A percentile compares a stretch with the other conserved stretches of the same genome.
These are phyloP conservation scores for Aspergillus kassunensis DNA, from an alignment of 495 filamentous ascomycete genomes.

Conservation along the genomic window DNA sequence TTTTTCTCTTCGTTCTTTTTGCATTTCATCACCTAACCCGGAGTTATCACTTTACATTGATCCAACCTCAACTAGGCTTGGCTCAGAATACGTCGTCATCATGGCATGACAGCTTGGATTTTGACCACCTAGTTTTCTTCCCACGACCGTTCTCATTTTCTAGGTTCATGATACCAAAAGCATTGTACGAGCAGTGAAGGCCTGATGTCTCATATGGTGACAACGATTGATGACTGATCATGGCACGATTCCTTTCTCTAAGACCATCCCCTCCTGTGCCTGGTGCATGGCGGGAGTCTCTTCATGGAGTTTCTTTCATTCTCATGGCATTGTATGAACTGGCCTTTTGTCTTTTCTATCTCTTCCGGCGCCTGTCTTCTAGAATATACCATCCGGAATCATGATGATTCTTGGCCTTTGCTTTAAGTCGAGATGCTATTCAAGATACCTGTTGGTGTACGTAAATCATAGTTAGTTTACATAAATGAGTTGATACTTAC, in stretches of 20 bases:
- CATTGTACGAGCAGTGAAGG: conserved; percentile 12
- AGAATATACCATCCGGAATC: conserved; percentile 36
- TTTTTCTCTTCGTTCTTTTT: conserved; percentile 9
- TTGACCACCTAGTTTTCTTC: conserved; percentile 8
- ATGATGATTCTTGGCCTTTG: conserved; percentile 22
- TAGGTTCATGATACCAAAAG: conserved; percentile 14
- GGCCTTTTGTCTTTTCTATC: conserved; percentile 17
- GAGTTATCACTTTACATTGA: conserved; percentile 21
- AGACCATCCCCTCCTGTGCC: conserved; percentile 20
- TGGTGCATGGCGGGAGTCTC: conserved; percentile 28
- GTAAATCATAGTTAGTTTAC: conserved; percentile 22
- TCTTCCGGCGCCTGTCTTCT: conserved; percentile 32
- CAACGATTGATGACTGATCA: conserved; percentile 19
- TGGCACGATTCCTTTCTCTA: conserved; percentile 13
- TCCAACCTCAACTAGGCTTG: not conserved
- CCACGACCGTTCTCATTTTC: conserved; percentile 9
- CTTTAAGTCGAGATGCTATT: not conserved
- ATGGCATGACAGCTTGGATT: conserved; percentile 19
- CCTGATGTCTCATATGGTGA: conserved; percentile 8
- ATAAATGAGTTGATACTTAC: too few species aligned
- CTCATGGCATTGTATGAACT: conserved; percentile 19
- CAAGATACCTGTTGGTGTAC: conserved; percentile 20
- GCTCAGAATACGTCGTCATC: conserved; percentile 15
- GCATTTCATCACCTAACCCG: conserved; percentile 6
- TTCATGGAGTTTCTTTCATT: conserved; percentile 11